Evolutionary conservation across 2,329 filamentous ascomycete species (phyloP).

Genomic region (Gnomoniopsis sp.): DNA sequence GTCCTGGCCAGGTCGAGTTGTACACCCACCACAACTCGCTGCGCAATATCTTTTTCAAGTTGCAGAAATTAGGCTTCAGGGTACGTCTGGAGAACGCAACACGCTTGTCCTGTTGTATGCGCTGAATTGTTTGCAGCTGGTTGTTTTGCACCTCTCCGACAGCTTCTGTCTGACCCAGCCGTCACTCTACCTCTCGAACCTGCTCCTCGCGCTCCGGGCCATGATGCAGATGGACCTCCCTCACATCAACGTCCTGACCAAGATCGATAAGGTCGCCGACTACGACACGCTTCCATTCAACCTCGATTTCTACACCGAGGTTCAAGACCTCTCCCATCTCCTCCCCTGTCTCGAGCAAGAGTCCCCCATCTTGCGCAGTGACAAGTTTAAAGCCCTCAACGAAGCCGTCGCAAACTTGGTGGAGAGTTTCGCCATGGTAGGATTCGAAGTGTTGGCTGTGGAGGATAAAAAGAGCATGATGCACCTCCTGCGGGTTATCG

Average conservation of each 20-base stretch:
- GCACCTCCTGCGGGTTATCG: conserved; percentile 81
- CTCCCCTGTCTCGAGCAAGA: conserved; percentile 78
- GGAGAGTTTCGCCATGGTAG: conserved; percentile 84
- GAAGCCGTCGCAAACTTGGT: conserved; percentile 82
- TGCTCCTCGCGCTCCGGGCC: conserved; percentile 86
- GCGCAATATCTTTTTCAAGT: conserved; percentile 83
- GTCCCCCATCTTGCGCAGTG: conserved; percentile 62
- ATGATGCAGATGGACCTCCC: conserved; percentile 99
- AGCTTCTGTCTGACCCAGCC: conserved; percentile 91
- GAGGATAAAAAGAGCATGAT: conserved; percentile 98
- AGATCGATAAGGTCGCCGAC: conserved; percentile 88
- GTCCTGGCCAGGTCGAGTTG: conserved; percentile 92
- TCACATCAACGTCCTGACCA: conserved; percentile 92
- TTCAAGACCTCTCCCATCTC: conserved; percentile 85
- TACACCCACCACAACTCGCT: conserved; percentile 94
- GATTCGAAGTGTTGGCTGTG: conserved; percentile 89
- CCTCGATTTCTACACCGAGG: conserved; percentile 95
- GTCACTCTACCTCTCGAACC: conserved; percentile 89
- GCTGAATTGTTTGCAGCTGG: conserved; percentile 57
- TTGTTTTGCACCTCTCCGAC: conserved; percentile 90
- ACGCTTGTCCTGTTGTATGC: background rate
- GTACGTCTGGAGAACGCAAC: conserved; percentile 48
- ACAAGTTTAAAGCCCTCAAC: conserved; percentile 82
- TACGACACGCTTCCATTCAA: conserved; percentile 91
- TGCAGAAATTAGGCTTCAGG: conserved; percentile 89